These are phyloP conservation scores for Plantago elongata DNA, from an alignment of 257 asterid genomes.

Conservation along the genomic window DNA sequence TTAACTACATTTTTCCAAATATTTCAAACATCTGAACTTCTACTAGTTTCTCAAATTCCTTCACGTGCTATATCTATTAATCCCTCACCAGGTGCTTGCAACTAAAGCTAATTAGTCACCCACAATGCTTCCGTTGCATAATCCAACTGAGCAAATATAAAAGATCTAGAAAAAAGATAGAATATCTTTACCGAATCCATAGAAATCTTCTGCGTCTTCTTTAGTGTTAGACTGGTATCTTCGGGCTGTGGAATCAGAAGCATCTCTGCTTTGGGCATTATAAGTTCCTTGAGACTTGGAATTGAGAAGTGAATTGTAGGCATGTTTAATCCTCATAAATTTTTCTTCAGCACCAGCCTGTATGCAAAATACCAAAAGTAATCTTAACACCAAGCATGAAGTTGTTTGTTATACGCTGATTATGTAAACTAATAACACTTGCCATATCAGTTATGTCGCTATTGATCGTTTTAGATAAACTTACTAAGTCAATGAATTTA, in stretches of 20 bases:
- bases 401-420: no score
- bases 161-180: conserved; percentile 13
- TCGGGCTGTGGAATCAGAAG: conserved; percentile 46
- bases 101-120: no score
- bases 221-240: conserved; percentile 34
- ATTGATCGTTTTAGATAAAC: no score
- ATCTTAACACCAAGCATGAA: no score
- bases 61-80: no score
- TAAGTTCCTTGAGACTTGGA: conserved; percentile 57
- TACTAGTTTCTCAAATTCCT: no score
- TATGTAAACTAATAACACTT: no score
- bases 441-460: no score
- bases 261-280: conserved; percentile 45
- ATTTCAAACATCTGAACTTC: no score
- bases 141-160: not conserved
- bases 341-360: conserved; percentile 82
- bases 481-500: no score
- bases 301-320: conserved; percentile 69
- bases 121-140: not conserved
- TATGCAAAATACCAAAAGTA: not conserved
- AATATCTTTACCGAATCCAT: conserved; percentile 66
- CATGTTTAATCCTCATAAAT: conserved; percentile 93
- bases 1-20: no score
- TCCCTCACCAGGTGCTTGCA: no score
- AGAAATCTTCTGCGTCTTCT: conserved; percentile 74